Base-by-base conservation (phyloP, 2,329 filamentous ascomycete genomes). In the Myotisia sp. region DNA sequence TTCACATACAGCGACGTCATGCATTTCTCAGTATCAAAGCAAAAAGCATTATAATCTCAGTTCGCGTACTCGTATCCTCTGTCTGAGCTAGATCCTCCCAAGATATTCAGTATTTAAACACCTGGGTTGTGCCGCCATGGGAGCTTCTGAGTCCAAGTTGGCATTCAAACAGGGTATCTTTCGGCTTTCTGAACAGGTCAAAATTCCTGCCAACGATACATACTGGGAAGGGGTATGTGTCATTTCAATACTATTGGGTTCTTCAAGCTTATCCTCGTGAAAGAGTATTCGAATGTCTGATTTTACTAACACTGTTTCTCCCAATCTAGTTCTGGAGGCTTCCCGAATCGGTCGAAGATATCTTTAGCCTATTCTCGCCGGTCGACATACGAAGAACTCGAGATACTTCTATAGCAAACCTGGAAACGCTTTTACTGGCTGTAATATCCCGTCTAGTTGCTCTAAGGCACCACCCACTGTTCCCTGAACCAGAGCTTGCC, bases 151-250 rank as follows among this genome's bases (percentile, higher is more conserved):
- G 65, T 95, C 87, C 51, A 95, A 95, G 71, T 76, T 95, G 54
- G 84, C 87, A 54, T 95, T 98, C 71, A 95, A 94, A 64, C 83
- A 92, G 63, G 87, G 86, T 62, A 92, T 95, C 64, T 94, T 95
- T 66, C 76, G 81, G 54, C 74, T 98, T 39, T 90, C 85, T n/a
- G 85, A 93, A 57, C 80, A 92, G 56, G 76, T 77, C 45, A 70
- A 81, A 55, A 94, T 95, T 53, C 70, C 84, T 40, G 75, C 84
- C 37, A 79, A 90, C 59, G 84, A 94, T 63, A 68, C 75, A 12
- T 94, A 93, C 64, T 98, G 90, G 90, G 77, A 80, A 44, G 82
- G 83, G 55, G 85, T 92, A 62, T 52, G 79, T 67, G 29, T 32
- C 18, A n/a, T n/a, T n/a, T n/a, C n/a, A n/a, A n/a, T n/a, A n/a